These are phyloP conservation scores for Emmonsia crescens DNA, from an alignment of 2,329 filamentous ascomycete genomes.

Conservation along the genomic window DNA sequence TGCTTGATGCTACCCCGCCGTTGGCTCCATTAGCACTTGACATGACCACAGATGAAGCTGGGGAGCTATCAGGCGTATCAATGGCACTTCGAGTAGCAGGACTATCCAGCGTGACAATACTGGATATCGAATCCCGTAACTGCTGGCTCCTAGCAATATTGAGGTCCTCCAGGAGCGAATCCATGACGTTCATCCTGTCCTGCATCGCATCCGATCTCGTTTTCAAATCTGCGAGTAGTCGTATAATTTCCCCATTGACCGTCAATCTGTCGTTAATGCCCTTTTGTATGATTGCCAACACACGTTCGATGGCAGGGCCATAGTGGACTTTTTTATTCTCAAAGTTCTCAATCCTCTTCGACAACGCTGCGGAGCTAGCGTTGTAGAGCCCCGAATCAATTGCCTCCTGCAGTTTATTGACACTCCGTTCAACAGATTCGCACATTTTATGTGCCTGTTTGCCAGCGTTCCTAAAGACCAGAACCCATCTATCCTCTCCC, in stretches of 20 bases:
- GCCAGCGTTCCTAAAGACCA: conserved; percentile 88
- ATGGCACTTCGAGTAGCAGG: conserved; percentile 58
- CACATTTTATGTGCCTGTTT: conserved; percentile 93
- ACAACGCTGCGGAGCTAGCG: conserved; percentile 57
- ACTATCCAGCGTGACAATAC: conserved; percentile 72
- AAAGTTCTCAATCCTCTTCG: conserved; percentile 83
- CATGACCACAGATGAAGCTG: conserved; percentile 54
- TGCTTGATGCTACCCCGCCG: conserved; percentile 34
- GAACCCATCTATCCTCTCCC: conserved; percentile 89
- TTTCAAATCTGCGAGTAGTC: conserved; percentile 75
- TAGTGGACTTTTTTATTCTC: conserved; percentile 94
- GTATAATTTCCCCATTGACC: conserved; percentile 88
- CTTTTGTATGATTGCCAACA: conserved; percentile 85
- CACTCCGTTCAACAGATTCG: conserved; percentile 82
- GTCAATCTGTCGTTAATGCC: conserved; percentile 93
- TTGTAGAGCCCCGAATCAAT: conserved; percentile 65
- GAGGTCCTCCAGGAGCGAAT: conserved; percentile 63
- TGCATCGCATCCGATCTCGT: conserved; percentile 70
- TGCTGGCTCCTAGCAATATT: conserved; percentile 54
- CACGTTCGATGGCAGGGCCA: conserved; percentile 80
- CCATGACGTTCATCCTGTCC: conserved; percentile 65
- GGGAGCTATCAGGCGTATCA: conserved; percentile 62
- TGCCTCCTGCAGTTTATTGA: conserved; percentile 68
- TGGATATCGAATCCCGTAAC: conserved; percentile 84
- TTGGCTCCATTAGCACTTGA: conserved; percentile 41